Conservation (phyloP, 2,329 filamentous ascomycete genomes). For the Fusarium concolor region DNA sequence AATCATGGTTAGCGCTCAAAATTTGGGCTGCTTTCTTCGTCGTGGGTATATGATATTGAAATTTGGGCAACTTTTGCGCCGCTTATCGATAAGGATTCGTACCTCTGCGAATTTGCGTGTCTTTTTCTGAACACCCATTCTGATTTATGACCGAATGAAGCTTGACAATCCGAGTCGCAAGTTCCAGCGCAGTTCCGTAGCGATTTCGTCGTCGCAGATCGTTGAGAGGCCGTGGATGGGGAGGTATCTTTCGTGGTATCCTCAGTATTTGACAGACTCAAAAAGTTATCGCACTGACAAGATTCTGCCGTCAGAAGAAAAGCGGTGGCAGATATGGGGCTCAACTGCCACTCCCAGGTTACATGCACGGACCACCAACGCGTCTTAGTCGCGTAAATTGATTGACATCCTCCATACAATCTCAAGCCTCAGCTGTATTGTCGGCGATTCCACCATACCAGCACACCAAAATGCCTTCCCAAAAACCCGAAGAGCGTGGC, state of each 20-base stretch:
- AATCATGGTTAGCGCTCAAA: slow-evolving; percentile 18
- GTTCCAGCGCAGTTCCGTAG: background rate
- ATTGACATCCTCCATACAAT: slow-evolving; percentile 33
- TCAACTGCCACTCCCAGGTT: background rate
- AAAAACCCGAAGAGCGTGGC: slow-evolving; percentile 64
- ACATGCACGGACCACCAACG: slow-evolving; percentile 51
- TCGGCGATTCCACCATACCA: slow-evolving; percentile 22
- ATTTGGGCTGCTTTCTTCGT: background rate
- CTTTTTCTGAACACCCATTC: slow-evolving; percentile 89
- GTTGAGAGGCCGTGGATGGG: background rate
- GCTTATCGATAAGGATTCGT: slow-evolving; percentile 50
- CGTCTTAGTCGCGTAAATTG: slow-evolving; percentile 56
- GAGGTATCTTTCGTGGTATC: slow-evolving; percentile 25
- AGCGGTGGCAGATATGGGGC: slow-evolving; percentile 46
- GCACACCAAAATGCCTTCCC: slow-evolving; percentile 58
- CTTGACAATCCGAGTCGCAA: background rate
- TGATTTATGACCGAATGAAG: slow-evolving; percentile 3
- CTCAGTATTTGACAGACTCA: slow-evolving; percentile 28
- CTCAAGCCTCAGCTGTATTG: slow-evolving; percentile 37
- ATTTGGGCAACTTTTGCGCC: slow-evolving; percentile 35
- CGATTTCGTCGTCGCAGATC: background rate
- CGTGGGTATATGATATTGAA: slow-evolving; percentile 3
- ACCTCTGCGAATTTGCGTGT: slow-evolving; percentile 89
- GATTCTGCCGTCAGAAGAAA: slow-evolving; percentile 47
- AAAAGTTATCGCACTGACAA: slow-evolving; percentile 43